Conservation (phyloP, 345 rosid species). For the Orychophragmus violaceus region DNA sequence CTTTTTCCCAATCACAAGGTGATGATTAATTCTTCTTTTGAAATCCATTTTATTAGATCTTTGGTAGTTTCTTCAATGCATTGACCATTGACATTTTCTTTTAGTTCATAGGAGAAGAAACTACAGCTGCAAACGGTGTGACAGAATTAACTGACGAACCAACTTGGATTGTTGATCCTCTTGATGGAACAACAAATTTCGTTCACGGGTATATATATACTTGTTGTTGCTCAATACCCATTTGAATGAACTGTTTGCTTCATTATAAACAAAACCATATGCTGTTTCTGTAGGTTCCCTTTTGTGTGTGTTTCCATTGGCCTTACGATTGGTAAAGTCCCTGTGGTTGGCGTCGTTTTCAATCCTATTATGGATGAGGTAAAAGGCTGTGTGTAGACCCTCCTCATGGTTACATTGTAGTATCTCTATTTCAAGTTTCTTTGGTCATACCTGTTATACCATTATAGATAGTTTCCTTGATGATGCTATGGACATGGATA, state of each 20-base stretch:
- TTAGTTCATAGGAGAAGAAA: slow-evolving; percentile 96
- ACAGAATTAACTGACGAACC: slow-evolving; percentile 86
- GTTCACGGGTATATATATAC: slow-evolving; percentile 66
- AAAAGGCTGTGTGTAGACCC: not conserved
- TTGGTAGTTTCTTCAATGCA: not conserved
- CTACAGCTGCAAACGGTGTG: slow-evolving; percentile 76
- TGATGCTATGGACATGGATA: not conserved
- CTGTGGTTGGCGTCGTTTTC: slow-evolving; percentile 82
- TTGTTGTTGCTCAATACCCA: not conserved
- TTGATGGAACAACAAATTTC: slow-evolving; percentile 96
- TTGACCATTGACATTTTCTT: not conserved
- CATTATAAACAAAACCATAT: not conserved
- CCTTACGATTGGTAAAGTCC: slow-evolving; percentile 78
- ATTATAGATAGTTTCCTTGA: not conserved
- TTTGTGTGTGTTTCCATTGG: slow-evolving; percentile 90
- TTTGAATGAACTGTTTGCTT: slow-evolving; percentile 3
- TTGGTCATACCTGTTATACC: not conserved
- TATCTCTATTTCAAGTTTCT: not conserved
- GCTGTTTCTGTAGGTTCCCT: slow-evolving; percentile 54
- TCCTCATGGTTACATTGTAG: not conserved
- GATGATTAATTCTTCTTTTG: not conserved
- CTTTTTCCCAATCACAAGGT: slow-evolving; percentile 76
- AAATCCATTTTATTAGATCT: too few relatives aligned
- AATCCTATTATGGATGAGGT: slow-evolving; percentile 97
- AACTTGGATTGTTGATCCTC: slow-evolving; percentile 99